These are phyloP conservation scores for Teratosphaeriaceae sp. DNA, from an alignment of 2,329 filamentous ascomycete species.

Conservation along the genomic window DNA sequence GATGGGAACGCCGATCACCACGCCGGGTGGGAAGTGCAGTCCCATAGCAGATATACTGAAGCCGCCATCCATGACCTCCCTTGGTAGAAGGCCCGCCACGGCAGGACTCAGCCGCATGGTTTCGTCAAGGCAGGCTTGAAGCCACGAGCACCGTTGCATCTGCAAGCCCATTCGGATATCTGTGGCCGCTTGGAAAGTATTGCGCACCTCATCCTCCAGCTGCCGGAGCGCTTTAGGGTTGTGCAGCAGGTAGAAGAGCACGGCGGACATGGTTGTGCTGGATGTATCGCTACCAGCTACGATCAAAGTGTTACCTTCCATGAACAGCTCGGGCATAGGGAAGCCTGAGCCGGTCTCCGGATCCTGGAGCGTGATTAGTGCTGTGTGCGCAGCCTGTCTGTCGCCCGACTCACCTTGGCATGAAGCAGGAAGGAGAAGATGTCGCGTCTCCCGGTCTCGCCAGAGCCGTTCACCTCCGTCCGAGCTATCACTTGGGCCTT, in stretches of 20 bases:
- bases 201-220: conserved; percentile 29
- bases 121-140: conserved; percentile 44
- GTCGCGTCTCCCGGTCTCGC: conserved; percentile 15
- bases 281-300: conserved; percentile 29
- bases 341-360: conserved; percentile 27
- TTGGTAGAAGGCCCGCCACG: conserved; percentile 28
- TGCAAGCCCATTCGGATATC: conserved; percentile 37
- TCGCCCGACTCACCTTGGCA: conserved; percentile 30
- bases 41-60: conserved; percentile 27
- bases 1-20: conserved; percentile 27
- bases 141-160: conserved; percentile 34
- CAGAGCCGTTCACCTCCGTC: conserved; percentile 13
- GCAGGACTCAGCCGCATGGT: conserved; percentile 41
- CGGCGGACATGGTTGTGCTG: conserved; percentile 25
- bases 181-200: conserved; percentile 41
- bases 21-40: conserved; percentile 30
- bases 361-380: conserved; percentile 23
- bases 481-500: conserved; percentile 22
- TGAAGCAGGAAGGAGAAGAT: conserved; percentile 20
- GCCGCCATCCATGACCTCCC: conserved; percentile 28
- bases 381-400: conserved; percentile 7
- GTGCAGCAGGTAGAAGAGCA: conserved; percentile 31
- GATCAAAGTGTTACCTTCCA: conserved; percentile 25
- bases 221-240: conserved; percentile 24
- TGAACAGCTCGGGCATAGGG: conserved; percentile 20